Evolutionary conservation across 768 basidiomycete genomes (phyloP).

Genomic region (Kondoa subrosea): DNA sequence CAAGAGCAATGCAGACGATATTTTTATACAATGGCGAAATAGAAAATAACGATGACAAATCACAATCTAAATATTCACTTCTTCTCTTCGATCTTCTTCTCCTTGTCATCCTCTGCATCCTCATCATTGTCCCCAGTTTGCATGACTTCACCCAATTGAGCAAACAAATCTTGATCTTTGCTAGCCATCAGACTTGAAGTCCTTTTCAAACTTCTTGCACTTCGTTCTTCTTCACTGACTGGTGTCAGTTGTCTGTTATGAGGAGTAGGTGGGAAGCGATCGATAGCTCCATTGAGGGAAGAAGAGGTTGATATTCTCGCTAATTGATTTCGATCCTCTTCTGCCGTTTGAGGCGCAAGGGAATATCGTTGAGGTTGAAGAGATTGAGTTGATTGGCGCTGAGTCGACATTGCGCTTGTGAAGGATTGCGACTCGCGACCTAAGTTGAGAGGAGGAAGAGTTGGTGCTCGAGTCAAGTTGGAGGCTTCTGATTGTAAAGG

Average conservation of each 20-base stretch:
- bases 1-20: too few species aligned
- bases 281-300: slow-evolving; percentile 4
- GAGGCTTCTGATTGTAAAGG: background rate
- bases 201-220: background rate
- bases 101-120: too few species aligned
- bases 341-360: background rate
- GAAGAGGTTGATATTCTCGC: background rate
- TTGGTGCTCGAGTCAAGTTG: slow-evolving; percentile 15
- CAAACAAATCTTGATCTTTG: slow-evolving; percentile 6
- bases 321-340: background rate
- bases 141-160: background rate
- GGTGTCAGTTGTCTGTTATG: background rate
- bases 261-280: background rate
- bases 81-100: too few species aligned
- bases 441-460: slow-evolving; percentile 18
- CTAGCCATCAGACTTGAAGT: background rate
- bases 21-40: too few species aligned
- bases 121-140: too few species aligned
- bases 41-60: too few species aligned
- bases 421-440: slow-evolving; percentile 11
- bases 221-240: background rate
- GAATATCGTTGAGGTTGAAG: background rate
- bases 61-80: too few species aligned
- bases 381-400: background rate
- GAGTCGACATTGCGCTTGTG: background rate